Evolutionary conservation across 495 filamentous ascomycete species (phyloP), one percentile per base, ranked within the genome.

Genomic region (Pyrenopolyporus hunteri): DNA sequence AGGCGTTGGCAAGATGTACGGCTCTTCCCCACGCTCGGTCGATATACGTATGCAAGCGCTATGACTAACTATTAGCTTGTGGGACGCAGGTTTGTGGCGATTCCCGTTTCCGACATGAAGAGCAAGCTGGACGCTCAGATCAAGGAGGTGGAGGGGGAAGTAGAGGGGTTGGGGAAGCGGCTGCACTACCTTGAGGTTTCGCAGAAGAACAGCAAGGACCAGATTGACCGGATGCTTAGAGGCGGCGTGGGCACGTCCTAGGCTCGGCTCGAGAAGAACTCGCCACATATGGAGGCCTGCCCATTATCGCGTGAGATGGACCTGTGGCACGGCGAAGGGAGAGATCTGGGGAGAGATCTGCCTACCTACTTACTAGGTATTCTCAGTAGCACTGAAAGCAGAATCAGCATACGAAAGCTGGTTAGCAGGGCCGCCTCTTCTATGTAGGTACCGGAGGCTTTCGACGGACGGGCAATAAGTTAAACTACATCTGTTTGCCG

Each of bases 1-100:
- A 73, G 93, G 93, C 1, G 89, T 97, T 4, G 94, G 94, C 17
- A 97, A 96, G 79, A 97, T 98, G 94, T 97, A 72, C 71, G 89
- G 74, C 19, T 52, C 29, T 32, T 25, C 10, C 2, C 35, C 6
- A 31, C 33, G 31, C 26, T n/a, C 6, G 3, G n/a, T 22, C 23
- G 2, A 6, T 17, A 28, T 9, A 23, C 46, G 37, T 23, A 57
- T n/a, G 45, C 6, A 26, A 22, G 22, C 36, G 29, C 32, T 17
- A 7, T 47, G 52, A 42, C 54, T 68, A 53, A 60, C 37, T 51
- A 19, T 39, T 19, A 13, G 25, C 25, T 37, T 11, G 14, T 13
- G n/a, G 32, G 35, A 0, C 64, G 3, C 17, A 98, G 94, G 93
- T 97, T 98, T 75, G 87, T 97, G 31, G 82, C 84, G 28, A 84